phyloP scores from a whole-genome alignment of 2,329 filamentous ascomycete genomes.

The Massarina eburnea region DNA sequence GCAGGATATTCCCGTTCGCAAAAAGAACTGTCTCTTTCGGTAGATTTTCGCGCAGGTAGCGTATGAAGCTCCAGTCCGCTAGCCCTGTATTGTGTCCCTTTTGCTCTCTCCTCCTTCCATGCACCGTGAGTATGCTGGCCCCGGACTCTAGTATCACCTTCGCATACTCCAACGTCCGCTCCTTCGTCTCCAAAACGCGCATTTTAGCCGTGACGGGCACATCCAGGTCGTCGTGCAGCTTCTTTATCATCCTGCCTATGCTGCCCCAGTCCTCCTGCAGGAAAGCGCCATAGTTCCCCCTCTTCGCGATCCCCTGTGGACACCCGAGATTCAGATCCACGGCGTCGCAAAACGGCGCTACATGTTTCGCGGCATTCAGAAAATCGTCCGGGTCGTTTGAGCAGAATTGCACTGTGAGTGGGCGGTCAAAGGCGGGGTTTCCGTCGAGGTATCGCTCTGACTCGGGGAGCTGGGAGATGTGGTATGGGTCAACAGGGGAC shows the following conservation, averaged over 20 bases:
- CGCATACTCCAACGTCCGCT: constrained; percentile 86
- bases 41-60: constrained; percentile 78
- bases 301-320: constrained; percentile 90
- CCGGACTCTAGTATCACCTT: constrained; percentile 83
- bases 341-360: constrained; percentile 87
- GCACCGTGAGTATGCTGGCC: constrained; percentile 90
- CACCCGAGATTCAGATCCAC: constrained; percentile 95
- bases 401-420: constrained; percentile 96
- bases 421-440: constrained; percentile 79
- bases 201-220: constrained; percentile 96
- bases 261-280: constrained; percentile 89
- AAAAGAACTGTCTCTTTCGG: constrained; percentile 90
- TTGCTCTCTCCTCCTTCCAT: constrained; percentile 85
- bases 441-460: constrained; percentile 67
- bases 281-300: constrained; percentile 91
- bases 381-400: constrained; percentile 82
- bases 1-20: constrained; percentile 92
- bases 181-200: constrained; percentile 80
- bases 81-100: constrained; percentile 94
- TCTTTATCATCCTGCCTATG: constrained; percentile 80
- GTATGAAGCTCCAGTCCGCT: constrained; percentile 87
- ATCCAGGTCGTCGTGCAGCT: constrained; percentile 73
- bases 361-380: constrained; percentile 74
- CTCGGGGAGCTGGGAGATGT: constrained; percentile 33
- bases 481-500: constrained; percentile 37